phyloP scores from a whole-genome alignment of 2,329 filamentous ascomycete species.

The Pestalotiopsis sp. region DNA sequence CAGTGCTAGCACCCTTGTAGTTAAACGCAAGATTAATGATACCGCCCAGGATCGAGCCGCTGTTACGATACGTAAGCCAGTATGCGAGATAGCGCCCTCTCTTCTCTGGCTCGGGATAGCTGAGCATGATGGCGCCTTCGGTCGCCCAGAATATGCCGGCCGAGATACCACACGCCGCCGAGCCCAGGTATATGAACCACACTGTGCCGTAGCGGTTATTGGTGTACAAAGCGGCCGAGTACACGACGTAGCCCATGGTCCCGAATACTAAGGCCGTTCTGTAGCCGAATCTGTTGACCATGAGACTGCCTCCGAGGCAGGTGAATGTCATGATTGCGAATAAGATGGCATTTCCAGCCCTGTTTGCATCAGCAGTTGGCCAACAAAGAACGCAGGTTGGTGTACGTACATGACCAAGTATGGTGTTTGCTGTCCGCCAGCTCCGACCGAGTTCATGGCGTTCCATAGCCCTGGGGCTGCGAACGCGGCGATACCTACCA shows the following conservation, averaged over 20 bases:
- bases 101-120: conserved; percentile 12
- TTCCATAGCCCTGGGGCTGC: conserved; percentile 34
- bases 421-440: conserved; percentile 31
- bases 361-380: neutral
- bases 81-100: conserved; percentile 19
- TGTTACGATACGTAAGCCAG: conserved; percentile 25
- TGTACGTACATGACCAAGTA: conserved; percentile 31
- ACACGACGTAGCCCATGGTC: conserved; percentile 45
- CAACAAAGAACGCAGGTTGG: neutral
- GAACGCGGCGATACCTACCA: conserved; percentile 29
- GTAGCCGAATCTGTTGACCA: conserved; percentile 13
- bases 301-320: conserved; percentile 10
- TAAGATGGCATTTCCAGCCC: conserved; percentile 15
- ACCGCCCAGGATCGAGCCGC: conserved; percentile 18
- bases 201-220: conserved; percentile 46
- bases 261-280: conserved; percentile 38
- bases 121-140: conserved; percentile 14
- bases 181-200: conserved; percentile 47
- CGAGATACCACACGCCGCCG: conserved; percentile 42
- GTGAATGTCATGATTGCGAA: conserved; percentile 15
- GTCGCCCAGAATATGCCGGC: conserved; percentile 23
- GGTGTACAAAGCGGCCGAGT: conserved; percentile 45
- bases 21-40: conserved; percentile 23
- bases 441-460: conserved; percentile 33
- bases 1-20: conserved; percentile 23